Percentiles rank a stretch among this genome's conserved stretches.
Evolutionary conservation across 2,329 filamentous ascomycete species (phyloP).

Genomic region (Phaeophleospora eucalypticola): DNA sequence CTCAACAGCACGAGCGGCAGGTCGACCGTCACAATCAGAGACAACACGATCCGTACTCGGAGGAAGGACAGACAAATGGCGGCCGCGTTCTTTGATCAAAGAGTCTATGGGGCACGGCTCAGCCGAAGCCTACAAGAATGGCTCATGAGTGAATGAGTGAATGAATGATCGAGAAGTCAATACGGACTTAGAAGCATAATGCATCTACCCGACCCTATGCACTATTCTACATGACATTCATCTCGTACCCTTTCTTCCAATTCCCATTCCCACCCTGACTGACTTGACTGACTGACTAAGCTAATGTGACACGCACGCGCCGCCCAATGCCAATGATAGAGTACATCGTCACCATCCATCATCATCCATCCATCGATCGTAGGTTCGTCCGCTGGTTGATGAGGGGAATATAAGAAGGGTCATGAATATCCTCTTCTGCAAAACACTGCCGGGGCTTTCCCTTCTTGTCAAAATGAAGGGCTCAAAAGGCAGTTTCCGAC

Average conservation of each 20-base stretch:
- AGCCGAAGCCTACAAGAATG: too few relatives aligned
- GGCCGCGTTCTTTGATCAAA: too few relatives aligned
- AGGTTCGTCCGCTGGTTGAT: not conserved
- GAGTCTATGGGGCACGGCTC: too few relatives aligned
- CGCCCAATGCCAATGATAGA: not conserved
- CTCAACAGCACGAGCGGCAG: too few relatives aligned
- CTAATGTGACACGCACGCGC: too few relatives aligned
- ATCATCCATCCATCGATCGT: not conserved
- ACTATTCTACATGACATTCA: slow-evolving; percentile 16
- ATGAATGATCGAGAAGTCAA: not conserved
- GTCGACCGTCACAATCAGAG: too few relatives aligned
- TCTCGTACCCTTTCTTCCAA: not conserved
- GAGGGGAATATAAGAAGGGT: not conserved
- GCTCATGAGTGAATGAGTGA: too few relatives aligned
- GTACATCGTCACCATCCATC: not conserved
- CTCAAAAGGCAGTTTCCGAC: slow-evolving; percentile 2
- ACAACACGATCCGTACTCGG: too few relatives aligned
- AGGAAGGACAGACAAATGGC: too few relatives aligned
- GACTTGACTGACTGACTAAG: too few relatives aligned
- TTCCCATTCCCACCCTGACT: not conserved
- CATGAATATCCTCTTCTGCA: not conserved
- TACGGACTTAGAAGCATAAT: not conserved
- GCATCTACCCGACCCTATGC: slow-evolving; percentile 11
- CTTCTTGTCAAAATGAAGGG: slow-evolving; percentile 23
- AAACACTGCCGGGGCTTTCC: slow-evolving; percentile 1